These are phyloP conservation scores for Davidsoniella virescens DNA, from an alignment of 2,329 filamentous ascomycete species.

Conservation along the genomic window DNA sequence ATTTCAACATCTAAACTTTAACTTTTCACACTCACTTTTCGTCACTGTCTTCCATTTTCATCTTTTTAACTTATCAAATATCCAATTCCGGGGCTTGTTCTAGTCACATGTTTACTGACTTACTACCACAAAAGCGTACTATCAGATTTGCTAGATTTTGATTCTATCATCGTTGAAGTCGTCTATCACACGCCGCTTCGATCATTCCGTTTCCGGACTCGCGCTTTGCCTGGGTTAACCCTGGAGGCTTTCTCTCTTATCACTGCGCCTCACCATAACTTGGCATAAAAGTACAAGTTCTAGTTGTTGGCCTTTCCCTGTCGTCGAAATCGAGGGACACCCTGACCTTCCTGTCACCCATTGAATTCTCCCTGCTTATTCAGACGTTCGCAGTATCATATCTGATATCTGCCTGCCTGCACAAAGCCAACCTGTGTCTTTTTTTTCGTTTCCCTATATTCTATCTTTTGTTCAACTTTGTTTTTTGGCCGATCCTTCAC, in stretches of 20 bases:
- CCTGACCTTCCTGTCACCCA: neutral
- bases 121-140: neutral
- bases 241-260: neutral
- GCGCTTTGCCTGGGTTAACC: neutral
- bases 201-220: neutral
- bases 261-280: neutral
- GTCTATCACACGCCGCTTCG: neutral
- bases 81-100: neutral
- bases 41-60: neutral
- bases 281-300: no score
- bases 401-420: no score
- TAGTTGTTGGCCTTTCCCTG: no score
- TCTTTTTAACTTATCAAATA: neutral
- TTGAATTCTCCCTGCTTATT: neutral
- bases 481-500: neutral
- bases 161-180: neutral
- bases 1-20: no score
- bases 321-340: neutral
- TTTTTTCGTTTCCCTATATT: neutral
- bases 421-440: no score
- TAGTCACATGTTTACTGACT: neutral
- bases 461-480: neutral
- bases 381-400: neutral
- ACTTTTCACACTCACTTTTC: no score
- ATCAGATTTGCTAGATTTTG: no score